Evolutionary conservation across 2,329 filamentous ascomycete genomes (phyloP).

Genomic region (Epichloe typhina): DNA sequence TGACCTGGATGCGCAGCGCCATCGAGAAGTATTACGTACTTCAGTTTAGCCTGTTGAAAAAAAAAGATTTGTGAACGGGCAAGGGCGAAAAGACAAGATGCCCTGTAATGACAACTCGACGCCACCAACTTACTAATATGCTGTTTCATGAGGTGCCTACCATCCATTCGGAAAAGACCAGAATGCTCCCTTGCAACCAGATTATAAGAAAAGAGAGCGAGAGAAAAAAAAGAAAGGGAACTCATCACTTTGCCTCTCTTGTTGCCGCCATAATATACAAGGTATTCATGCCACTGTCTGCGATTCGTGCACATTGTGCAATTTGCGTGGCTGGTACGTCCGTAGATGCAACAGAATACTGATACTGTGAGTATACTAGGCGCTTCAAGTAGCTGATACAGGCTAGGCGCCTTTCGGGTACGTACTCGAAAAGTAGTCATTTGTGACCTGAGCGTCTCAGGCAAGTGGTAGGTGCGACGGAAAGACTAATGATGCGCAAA

Average conservation of each 20-base stretch:
- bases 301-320: constrained; percentile 7
- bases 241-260: neutral
- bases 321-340: constrained; percentile 2
- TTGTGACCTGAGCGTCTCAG: neutral
- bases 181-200: too few relatives aligned
- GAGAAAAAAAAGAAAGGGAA: neutral
- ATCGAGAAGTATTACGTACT: too few relatives aligned
- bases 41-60: too few relatives aligned
- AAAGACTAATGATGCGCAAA: constrained; percentile 1
- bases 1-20: too few relatives aligned
- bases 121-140: too few relatives aligned
- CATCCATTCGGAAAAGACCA: too few relatives aligned
- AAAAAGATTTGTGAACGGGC: too few relatives aligned
- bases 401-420: neutral
- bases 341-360: neutral
- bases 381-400: neutral
- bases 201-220: too few relatives aligned
- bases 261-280: neutral
- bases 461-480: constrained; percentile 1
- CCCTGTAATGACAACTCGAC: too few relatives aligned
- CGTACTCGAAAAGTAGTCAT: neutral
- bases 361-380: neutral
- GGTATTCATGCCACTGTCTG: neutral
- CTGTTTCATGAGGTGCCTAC: too few relatives aligned
- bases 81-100: too few relatives aligned